Percentiles rank a stretch among this genome's conserved stretches.
These are phyloP conservation scores for Hydrangea macrophylla DNA, from an alignment of 148 eudicot genomes.

Conservation along the genomic window DNA sequence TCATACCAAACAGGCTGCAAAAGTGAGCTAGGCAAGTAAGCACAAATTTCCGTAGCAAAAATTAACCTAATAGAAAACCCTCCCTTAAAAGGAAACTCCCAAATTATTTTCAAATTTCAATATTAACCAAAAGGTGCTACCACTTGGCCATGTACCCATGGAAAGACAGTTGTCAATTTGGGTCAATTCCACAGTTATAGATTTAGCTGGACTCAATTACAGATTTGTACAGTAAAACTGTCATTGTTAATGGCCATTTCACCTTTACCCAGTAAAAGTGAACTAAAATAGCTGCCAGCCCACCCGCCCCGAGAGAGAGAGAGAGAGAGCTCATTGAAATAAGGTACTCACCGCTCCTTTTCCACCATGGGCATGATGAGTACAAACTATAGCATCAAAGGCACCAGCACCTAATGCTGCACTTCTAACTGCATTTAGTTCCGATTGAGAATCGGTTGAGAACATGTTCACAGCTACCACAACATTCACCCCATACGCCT, in stretches of 20 bases:
- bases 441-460: constrained; percentile 83
- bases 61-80: neutral
- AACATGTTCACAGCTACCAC: constrained; percentile 96
- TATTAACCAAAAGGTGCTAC: neutral
- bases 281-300: neutral
- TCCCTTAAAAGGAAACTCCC: neutral
- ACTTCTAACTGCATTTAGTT: constrained; percentile 74
- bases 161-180: neutral
- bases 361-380: constrained; percentile 98
- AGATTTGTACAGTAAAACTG: too few relatives aligned
- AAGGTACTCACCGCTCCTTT: constrained; percentile 92
- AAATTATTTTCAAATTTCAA: neutral
- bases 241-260: neutral
- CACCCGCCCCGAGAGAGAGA: neutral
- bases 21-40: neutral
- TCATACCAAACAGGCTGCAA: too few relatives aligned
- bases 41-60: neutral
- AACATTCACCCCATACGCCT: constrained; percentile 91
- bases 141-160: neutral
- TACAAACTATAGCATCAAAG: constrained; percentile 94
- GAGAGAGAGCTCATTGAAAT: neutral
- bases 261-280: neutral
- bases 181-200: neutral
- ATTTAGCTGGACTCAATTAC: too few relatives aligned
- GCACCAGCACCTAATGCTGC: constrained; percentile 88